These are phyloP conservation scores for Suillus variegatus DNA, from an alignment of 768 basidiomycete genomes.

Conservation along the genomic window DNA sequence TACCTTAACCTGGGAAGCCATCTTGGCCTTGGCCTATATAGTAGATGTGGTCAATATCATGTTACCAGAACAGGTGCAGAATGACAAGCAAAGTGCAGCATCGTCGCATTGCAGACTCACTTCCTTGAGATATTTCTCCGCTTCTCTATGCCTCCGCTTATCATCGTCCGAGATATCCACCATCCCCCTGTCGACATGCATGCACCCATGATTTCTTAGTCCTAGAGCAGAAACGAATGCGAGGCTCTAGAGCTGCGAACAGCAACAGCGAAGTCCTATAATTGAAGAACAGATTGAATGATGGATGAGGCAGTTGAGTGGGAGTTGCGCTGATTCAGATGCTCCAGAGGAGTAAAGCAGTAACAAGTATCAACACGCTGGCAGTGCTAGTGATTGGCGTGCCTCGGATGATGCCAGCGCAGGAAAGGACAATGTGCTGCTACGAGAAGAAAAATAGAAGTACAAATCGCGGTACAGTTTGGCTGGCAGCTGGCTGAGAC, in stretches of 20 bases:
- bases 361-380: constrained; percentile 11
- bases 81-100: constrained; percentile 8
- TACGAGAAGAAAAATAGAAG: neutral
- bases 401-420: neutral
- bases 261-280: constrained; percentile 15
- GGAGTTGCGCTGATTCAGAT: neutral
- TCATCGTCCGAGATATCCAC: constrained; percentile 71
- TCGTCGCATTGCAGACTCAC: constrained; percentile 38
- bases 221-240: constrained; percentile 9
- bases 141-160: constrained; percentile 62
- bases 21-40: constrained; percentile 67
- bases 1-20: constrained; percentile 79
- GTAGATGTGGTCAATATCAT: neutral
- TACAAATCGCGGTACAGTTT: neutral
- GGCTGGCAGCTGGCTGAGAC: neutral
- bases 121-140: constrained; percentile 78
- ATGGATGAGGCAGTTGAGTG: constrained; percentile 11
- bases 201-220: constrained; percentile 58
- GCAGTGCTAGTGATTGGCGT: neutral
- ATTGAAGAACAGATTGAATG: neutral
- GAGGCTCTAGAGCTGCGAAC: constrained; percentile 15
- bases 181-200: constrained; percentile 67
- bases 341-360: neutral
- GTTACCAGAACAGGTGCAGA: constrained; percentile 11
- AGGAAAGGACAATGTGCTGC: neutral